Evolutionary conservation across 345 rosid genomes (phyloP), one percentile per base, ranked within the genome.

Genomic region (Dimocarpus longan): DNA sequence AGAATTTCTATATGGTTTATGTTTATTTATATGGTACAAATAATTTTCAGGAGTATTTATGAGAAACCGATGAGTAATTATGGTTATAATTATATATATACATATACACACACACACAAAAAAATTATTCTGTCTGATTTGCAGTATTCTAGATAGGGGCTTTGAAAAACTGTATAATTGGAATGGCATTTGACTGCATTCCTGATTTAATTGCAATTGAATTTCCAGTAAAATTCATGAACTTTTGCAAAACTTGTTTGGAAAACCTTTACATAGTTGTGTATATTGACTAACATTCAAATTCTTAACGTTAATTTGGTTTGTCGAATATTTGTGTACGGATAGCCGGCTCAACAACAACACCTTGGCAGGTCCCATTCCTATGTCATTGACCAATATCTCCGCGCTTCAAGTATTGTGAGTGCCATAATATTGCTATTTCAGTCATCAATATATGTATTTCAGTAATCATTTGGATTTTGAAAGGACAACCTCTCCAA

Each of bases 301-400:
- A 37, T 70, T 75, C 69, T 68, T 79, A 72, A 74, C 4, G 62
- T 65, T 79, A 80, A 21, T 76, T 56, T 28, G n/a, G 74, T 79
- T 40, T 54, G 24, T 52, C 81, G 6, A 44, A 67, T 37, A 65
- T 83, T 83, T 64, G 78, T 92, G 97, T 71, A 87, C 91, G 89
- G 90, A 83, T 84, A 96, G 99, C 59, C 97, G 99, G 89, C 97
- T 96, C 62, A 96, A 96, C 86, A 96, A 96, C 91, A 96, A 96
- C 87, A 94, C 87, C 80, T 86, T 96, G 85, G 78, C 79, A 0
- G 98, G 99, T 59, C 88, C 87, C 39, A 96, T 96, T 82, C 99
- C 98, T 2, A 83, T 93, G 97, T 86, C 97, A 44, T 86, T 96
- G 87, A 94, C 95, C 26, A 96, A 94, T 84, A 88, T 96, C 81